These are phyloP conservation scores for Crithidia thermophila DNA, from an alignment of 208 protist species.

Conservation along the genomic window DNA sequence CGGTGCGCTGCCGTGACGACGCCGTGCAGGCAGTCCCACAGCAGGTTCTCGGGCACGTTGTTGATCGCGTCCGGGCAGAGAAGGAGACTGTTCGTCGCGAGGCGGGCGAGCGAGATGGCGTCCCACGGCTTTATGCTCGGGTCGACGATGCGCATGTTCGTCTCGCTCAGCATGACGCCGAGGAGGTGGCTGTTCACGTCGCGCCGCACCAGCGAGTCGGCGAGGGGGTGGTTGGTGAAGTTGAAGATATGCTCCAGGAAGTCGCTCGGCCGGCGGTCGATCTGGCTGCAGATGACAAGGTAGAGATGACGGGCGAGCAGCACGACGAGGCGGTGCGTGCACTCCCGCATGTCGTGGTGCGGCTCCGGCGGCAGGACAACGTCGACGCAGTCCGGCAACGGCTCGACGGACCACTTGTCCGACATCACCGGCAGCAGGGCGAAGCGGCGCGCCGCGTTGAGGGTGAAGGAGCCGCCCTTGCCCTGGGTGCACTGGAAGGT, in stretches of 20 bases:
- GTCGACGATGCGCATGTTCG: conserved; percentile 60
- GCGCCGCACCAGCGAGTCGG: conserved; percentile 55
- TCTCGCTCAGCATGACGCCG: conserved; percentile 66
- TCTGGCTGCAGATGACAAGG: conserved; percentile 71
- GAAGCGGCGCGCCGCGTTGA: conserved; percentile 57
- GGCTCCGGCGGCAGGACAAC: conserved; percentile 47
- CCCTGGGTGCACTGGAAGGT: conserved; percentile 59
- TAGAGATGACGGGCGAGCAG: conserved; percentile 85
- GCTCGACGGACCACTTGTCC: conserved; percentile 67
- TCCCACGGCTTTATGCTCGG: conserved; percentile 78
- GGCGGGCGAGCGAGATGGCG: conserved; percentile 56
- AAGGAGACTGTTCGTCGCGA: conserved; percentile 69
- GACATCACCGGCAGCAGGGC: conserved; percentile 47
- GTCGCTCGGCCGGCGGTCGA: conserved; percentile 42
- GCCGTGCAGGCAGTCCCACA: conserved; percentile 89
- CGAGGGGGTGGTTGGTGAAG: conserved; percentile 77
- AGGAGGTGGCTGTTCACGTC: conserved; percentile 51
- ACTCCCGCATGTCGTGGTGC: conserved; percentile 49
- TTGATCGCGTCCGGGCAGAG: conserved; percentile 48
- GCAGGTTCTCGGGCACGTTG: conserved; percentile 52
- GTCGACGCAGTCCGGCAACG: conserved; percentile 77
- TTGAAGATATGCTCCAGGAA: conserved; percentile 67
- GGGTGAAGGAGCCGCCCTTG: conserved; percentile 55
- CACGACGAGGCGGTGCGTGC: conserved; percentile 86
- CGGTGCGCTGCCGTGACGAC: conserved; percentile 82